Evolutionary conservation across 331 rosid species (phyloP).

Genomic region (Quercus lobata): DNA sequence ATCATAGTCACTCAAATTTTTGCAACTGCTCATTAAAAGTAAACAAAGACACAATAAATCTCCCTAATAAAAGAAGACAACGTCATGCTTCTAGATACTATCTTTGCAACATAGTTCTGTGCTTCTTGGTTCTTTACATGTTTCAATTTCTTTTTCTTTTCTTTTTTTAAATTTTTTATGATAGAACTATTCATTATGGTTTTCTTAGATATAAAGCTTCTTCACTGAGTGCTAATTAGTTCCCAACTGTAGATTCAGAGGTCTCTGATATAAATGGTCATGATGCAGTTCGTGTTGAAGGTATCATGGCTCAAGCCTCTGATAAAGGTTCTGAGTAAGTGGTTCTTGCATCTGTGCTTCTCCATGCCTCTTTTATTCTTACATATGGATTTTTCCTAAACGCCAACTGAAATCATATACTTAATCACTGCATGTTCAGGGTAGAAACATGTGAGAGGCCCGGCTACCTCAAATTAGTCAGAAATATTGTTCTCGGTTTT

Average conservation of each 20-base stretch:
- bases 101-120: not conserved
- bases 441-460: too few relatives aligned
- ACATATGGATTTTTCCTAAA: too few relatives aligned
- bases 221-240: not conserved
- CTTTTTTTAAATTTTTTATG: too few relatives aligned
- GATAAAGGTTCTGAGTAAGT: slow-evolving; percentile 54
- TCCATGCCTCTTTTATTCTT: slow-evolving; percentile 1
- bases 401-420: too few relatives aligned
- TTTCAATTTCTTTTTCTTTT: not conserved
- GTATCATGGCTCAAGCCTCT: slow-evolving; percentile 20
- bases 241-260: slow-evolving; percentile 31
- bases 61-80: not conserved
- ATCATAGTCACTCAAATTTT: too few relatives aligned
- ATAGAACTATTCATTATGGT: not conserved
- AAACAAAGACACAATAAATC: not conserved
- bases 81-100: not conserved
- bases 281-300: slow-evolving; percentile 22
- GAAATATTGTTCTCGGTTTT: too few relatives aligned
- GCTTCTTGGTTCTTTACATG: not conserved
- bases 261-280: slow-evolving; percentile 34
- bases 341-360: slow-evolving; percentile 17
- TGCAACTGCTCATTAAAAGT: too few relatives aligned
- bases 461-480: too few relatives aligned
- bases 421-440: too few relatives aligned
- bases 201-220: not conserved